Evolutionary conservation across 768 basidiomycete genomes (phyloP).

Genomic region (Rhizopogon vinicolor): DNA sequence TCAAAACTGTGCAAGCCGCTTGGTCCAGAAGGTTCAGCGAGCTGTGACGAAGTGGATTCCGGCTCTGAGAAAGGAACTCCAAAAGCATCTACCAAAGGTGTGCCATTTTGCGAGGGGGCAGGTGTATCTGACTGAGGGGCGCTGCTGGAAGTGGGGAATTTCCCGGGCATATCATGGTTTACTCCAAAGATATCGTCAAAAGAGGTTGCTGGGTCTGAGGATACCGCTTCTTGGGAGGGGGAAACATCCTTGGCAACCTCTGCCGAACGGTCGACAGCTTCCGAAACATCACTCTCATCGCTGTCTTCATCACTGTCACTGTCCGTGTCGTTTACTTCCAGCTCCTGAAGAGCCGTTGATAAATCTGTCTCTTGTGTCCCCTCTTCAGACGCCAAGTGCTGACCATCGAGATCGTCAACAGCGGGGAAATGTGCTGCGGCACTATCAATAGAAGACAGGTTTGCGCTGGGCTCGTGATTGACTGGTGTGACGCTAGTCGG

Average conservation of each 20-base stretch:
- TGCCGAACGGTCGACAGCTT: constrained; percentile 4
- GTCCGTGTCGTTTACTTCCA: constrained; percentile 55
- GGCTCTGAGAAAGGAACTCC: constrained; percentile 29
- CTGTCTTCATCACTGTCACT: constrained; percentile 43
- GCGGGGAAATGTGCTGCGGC: constrained; percentile 31
- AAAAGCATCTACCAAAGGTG: constrained; percentile 30
- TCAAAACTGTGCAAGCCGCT: constrained; percentile 60
- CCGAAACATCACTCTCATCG: constrained; percentile 13
- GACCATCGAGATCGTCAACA: constrained; percentile 23
- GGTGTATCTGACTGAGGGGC: constrained; percentile 14
- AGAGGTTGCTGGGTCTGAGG: constrained; percentile 18
- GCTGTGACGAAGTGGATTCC: constrained; percentile 13
- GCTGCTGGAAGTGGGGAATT: constrained; percentile 16
- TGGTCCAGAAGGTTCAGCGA: constrained; percentile 11
- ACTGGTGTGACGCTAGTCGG: constrained; percentile 37
- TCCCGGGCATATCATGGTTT: constrained; percentile 13
- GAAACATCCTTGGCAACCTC: not conserved
- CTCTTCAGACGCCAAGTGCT: constrained; percentile 7
- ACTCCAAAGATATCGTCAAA: constrained; percentile 59
- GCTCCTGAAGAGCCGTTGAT: constrained; percentile 46
- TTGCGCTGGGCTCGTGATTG: constrained; percentile 9
- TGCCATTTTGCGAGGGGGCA: constrained; percentile 10
- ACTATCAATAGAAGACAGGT: constrained; percentile 21
- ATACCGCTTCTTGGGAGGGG: constrained; percentile 8
- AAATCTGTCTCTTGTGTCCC: constrained; percentile 46